phyloP scores from a whole-genome alignment of 2,329 filamentous ascomycete genomes.

The Colletotrichum salicis region DNA sequence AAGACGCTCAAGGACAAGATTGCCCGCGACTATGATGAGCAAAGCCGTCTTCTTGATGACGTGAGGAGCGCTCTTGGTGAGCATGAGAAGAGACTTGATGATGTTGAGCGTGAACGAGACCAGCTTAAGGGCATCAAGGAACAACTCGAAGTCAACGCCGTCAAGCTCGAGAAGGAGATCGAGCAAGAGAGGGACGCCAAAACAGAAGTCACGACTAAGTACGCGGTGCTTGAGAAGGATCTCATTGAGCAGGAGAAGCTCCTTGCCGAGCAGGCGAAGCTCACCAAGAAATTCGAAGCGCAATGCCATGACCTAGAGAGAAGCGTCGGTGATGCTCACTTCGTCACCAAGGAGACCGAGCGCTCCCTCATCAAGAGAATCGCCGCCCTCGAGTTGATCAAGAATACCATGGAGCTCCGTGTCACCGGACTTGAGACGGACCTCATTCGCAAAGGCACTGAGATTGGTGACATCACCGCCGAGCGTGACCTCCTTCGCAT shows the following conservation, averaged over 20 bases:
- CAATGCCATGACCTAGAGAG: constrained; percentile 24
- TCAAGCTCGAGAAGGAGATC: constrained; percentile 22
- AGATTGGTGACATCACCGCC: constrained; percentile 32
- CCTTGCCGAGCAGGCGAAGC: constrained; percentile 11
- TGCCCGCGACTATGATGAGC: constrained; percentile 27
- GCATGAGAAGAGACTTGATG: constrained; percentile 22
- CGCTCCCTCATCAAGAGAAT: constrained; percentile 33
- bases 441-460: constrained; percentile 23
- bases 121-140: constrained; percentile 30
- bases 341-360: constrained; percentile 32
- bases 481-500: constrained; percentile 30
- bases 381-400: constrained; percentile 34
- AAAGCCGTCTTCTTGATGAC: constrained; percentile 30
- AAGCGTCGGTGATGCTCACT: constrained; percentile 29
- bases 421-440: constrained; percentile 30
- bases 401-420: constrained; percentile 29
- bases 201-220: constrained; percentile 15
- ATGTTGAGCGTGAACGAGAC: constrained; percentile 19
- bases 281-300: constrained; percentile 11
- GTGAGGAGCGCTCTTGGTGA: constrained; percentile 20
- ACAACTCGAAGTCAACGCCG: constrained; percentile 26
- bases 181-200: constrained; percentile 22
- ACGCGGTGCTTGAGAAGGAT: constrained; percentile 14
- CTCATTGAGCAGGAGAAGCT: constrained; percentile 14
- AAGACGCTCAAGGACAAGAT: constrained; percentile 22